These are phyloP conservation scores for Balamuthia mandrillaris DNA, from an alignment of 208 protist species.

Conservation along the genomic window DNA sequence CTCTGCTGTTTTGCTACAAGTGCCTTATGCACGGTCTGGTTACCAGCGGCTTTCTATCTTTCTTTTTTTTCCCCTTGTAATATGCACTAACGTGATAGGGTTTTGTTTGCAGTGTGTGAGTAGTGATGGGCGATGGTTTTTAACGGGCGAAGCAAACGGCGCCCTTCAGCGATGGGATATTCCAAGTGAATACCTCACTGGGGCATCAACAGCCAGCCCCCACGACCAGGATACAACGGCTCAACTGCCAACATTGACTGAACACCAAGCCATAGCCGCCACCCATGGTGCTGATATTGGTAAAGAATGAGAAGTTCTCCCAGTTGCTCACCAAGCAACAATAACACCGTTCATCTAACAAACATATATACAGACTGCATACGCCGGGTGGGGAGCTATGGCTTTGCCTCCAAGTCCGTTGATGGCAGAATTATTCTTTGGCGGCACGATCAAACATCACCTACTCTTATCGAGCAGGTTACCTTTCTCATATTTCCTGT, in stretches of 20 bases:
- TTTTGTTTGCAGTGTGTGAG: not conserved
- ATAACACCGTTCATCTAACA: too few species aligned
- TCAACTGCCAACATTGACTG: too few species aligned
- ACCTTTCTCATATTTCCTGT: not conserved
- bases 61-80: not conserved
- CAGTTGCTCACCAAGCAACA: too few species aligned
- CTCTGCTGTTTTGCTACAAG: too few species aligned
- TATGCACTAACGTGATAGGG: not conserved
- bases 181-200: not conserved
- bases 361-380: constrained; percentile 1
- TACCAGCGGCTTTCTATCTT: too few species aligned
- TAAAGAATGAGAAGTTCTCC: too few species aligned
- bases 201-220: not conserved
- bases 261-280: not conserved
- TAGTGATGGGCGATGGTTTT: not conserved
- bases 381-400: not conserved
- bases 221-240: too few species aligned
- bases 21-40: too few species aligned
- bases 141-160: not conserved
- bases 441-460: not conserved
- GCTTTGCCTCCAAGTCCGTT: not conserved
- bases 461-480: not conserved
- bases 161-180: not conserved
- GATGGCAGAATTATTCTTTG: constrained; percentile 22
- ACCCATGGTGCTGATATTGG: constrained; percentile 1